Conservation (phyloP, 176 grass and related monocot genomes). For the Chloris gayana region DNA sequence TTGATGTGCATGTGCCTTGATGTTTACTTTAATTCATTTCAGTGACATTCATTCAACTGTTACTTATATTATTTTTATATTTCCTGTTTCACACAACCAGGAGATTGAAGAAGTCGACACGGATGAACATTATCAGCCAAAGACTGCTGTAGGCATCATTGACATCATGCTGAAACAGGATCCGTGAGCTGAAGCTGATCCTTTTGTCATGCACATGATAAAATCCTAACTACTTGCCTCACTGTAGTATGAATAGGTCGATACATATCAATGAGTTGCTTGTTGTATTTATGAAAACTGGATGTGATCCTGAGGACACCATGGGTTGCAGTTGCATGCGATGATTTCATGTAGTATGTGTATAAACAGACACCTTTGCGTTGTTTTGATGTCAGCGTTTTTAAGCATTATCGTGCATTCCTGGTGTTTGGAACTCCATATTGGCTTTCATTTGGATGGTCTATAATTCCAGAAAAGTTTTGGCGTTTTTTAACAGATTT, state of each 20-base stretch:
- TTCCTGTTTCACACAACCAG: conserved; percentile 44
- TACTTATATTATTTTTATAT: conserved; percentile 4
- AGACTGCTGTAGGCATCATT: conserved; percentile 72
- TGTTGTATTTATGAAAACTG: conserved; percentile 10
- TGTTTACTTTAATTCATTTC: not conserved
- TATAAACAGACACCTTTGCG: conserved; percentile 23
- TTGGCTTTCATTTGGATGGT: not conserved
- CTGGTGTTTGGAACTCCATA: not conserved
- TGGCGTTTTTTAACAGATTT: too few relatives aligned
- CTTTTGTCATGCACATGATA: conserved; percentile 25
- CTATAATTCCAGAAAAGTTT: not conserved
- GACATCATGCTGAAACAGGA: conserved; percentile 73
- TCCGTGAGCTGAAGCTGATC: conserved; percentile 60
- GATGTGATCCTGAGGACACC: conserved; percentile 16
- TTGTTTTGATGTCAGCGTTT: conserved; percentile 19
- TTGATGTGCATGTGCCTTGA: not conserved
- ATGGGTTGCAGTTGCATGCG: not conserved
- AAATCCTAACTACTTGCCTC: not conserved
- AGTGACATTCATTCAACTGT: not conserved
- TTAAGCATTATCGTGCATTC: not conserved
- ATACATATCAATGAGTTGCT: conserved; percentile 30
- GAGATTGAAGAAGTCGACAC: conserved; percentile 99
- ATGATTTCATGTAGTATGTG: conserved; percentile 23
- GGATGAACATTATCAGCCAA: conserved; percentile 88
- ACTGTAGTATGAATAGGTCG: conserved; percentile 14